Percentiles rank a stretch among this genome's conserved stretches.
Evolutionary conservation across 768 basidiomycete genomes (phyloP).

Genomic region (Panaeolus papilionaceus): DNA sequence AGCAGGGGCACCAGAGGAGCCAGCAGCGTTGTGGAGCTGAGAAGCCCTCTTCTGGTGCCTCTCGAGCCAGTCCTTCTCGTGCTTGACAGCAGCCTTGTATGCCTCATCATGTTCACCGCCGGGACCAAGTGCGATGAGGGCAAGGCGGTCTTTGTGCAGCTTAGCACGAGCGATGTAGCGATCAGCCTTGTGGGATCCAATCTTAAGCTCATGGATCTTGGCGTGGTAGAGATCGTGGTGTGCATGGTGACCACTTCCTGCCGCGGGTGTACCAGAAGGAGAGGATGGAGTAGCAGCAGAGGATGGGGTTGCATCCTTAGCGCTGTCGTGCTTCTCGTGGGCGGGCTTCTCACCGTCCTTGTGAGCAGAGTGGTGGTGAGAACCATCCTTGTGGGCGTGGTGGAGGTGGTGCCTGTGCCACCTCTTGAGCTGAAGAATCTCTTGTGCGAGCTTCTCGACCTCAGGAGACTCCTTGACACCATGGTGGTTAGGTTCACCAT

Average conservation of each 20-base stretch:
- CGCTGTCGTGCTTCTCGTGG: background rate
- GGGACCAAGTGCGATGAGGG: slow-evolving; percentile 7
- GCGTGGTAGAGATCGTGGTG: slow-evolving; percentile 14
- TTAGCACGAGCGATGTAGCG: slow-evolving; percentile 8
- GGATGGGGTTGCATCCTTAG: background rate
- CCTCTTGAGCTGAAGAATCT: slow-evolving; percentile 15
- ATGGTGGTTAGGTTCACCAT: background rate
- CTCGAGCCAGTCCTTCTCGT: background rate
- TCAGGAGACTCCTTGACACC: slow-evolving; percentile 6
- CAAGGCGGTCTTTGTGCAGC: background rate
- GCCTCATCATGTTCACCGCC: background rate
- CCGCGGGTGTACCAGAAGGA: background rate
- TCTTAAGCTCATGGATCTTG: slow-evolving; percentile 21
- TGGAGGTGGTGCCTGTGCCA: slow-evolving; percentile 9
- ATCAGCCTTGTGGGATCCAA: slow-evolving; percentile 5
- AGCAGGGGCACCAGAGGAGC: background rate
- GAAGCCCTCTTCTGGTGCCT: slow-evolving; percentile 8
- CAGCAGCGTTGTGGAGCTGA: slow-evolving; percentile 6
- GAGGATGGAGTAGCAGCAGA: background rate
- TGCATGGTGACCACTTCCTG: background rate
- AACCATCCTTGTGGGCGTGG: slow-evolving; percentile 12
- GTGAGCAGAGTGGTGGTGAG: slow-evolving; percentile 1
- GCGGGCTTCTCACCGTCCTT: slow-evolving; percentile 17
- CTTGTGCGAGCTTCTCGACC: slow-evolving; percentile 20
- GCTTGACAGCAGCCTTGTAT: background rate